Evolutionary conservation across 345 rosid species (phyloP), one percentile per base, ranked within the genome.

Genomic region (Pugionium cornutum): DNA sequence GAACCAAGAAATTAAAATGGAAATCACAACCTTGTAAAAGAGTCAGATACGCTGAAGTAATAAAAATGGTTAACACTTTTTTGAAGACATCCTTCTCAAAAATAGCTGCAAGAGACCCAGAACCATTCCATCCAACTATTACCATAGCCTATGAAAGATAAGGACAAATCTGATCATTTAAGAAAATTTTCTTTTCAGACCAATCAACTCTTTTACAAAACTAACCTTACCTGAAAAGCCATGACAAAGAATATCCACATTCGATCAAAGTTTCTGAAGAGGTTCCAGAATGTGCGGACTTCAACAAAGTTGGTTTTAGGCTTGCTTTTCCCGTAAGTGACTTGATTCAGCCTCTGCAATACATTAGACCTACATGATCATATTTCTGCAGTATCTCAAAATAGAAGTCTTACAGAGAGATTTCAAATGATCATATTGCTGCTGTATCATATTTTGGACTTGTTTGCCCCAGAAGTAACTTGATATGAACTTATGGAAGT

Each of bases 231-330:
- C 99, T 94, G 99, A 18, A 91, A 87, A 70, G 95, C 87, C 89
- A 94, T 70, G 68, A 87, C 68, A 73, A 91, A 66, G 80, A 94
- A 94, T 74, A 94, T 88, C 99, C 99, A 94, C 99, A 87, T 87
- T 60, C 99, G 83, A 64, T 91, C 99, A 77, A 94, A 94, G 75
- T 86, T 86, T 79, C 99, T 81, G 69, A 69, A 94, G 7, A 94
- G 92, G 78, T 91, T 92, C 91, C 84, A 87, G 77, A 94, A 91
- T 26, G 99, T 91, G 28, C 97, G 92, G 59, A 84, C 89, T 87
- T 94, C 99, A 54, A 94, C 99, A 83, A 94, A 94, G 82, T 91
- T 88, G 49, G 95, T 85, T 75, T 94, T 94, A 59, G 97, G 89
- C 70, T 81, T 84, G 69, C 72, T 78, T 79, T 81, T 83, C 59